A percentile compares a stretch with the other conserved stretches of the same genome.
These are phyloP conservation scores for Hemerocallis citrina DNA, from an alignment of 106 monocot genomes.

Conservation along the genomic window DNA sequence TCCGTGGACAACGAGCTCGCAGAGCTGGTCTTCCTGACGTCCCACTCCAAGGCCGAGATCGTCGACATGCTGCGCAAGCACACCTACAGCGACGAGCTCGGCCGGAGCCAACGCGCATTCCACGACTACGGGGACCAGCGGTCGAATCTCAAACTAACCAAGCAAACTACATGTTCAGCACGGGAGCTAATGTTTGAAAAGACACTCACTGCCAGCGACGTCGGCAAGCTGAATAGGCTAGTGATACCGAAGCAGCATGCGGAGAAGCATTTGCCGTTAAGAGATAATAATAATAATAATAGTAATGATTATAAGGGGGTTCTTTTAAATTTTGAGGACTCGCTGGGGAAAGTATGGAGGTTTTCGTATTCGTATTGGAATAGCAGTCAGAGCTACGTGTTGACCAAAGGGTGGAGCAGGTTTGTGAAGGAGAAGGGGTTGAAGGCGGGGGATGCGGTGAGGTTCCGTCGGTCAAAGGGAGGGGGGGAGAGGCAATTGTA, in stretches of 20 bases:
- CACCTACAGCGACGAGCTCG: constrained; percentile 73
- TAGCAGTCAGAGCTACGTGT: constrained; percentile 80
- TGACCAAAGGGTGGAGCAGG: constrained; percentile 77
- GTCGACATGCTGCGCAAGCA: constrained; percentile 93
- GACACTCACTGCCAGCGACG: constrained; percentile 85
- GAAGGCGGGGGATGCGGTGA: constrained; percentile 40
- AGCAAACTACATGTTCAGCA: too few relatives aligned
- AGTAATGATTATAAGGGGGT: constrained; percentile 41
- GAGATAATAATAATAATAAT: too few relatives aligned
- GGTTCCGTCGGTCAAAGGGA: constrained; percentile 28
- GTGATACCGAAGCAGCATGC: constrained; percentile 96
- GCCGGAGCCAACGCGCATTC: constrained; percentile 20
- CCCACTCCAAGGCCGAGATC: constrained; percentile 68
- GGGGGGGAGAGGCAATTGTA: constrained; percentile 15
- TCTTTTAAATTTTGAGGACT: constrained; percentile 59
- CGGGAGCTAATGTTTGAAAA: constrained; percentile 67
- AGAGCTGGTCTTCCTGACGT: constrained; percentile 53
- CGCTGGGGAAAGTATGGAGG: constrained; percentile 50
- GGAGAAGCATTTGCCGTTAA: constrained; percentile 81
- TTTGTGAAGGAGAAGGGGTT: constrained; percentile 68
- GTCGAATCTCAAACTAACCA: too few relatives aligned
- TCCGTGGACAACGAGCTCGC: constrained; percentile 12
- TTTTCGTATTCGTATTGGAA: constrained; percentile 77
- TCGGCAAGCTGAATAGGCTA: constrained; percentile 89
- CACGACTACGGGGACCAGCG: neutral